A percentile compares a stretch with the other conserved stretches of the same genome.
Conservation (phyloP, 805 yeast species). For the Blastobotrys attinorum region DNA sequence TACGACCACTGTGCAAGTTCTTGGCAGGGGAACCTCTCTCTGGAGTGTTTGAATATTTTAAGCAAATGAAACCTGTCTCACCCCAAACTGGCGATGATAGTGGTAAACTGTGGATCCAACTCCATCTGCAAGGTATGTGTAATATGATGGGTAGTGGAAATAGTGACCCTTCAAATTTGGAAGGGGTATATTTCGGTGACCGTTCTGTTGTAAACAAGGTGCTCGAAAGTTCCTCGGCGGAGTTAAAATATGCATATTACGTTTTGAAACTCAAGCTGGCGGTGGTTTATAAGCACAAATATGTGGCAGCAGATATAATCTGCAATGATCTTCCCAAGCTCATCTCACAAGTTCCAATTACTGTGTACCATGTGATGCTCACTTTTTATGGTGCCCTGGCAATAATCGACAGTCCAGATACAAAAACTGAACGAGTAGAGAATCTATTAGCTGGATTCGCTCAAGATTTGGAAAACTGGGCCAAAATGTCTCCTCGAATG, state of each 20-base stretch:
- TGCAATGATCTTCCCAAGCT: slow-evolving; percentile 16
- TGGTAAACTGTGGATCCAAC: slow-evolving; percentile 18
- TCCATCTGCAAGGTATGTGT: slow-evolving; percentile 16
- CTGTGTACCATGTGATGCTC: slow-evolving; percentile 19
- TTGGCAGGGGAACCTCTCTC: slow-evolving; percentile 20
- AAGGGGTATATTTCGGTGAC: slow-evolving; percentile 16
- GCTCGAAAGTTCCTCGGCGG: slow-evolving; percentile 10
- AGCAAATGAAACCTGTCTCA: slow-evolving; percentile 12
- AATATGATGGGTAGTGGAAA: slow-evolving; percentile 16
- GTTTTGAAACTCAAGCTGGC: slow-evolving; percentile 17
- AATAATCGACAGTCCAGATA: slow-evolving; percentile 19
- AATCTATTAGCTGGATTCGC: slow-evolving; percentile 22
- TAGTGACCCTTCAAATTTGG: slow-evolving; percentile 16
- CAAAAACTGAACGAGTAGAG: slow-evolving; percentile 18
- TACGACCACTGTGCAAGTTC: slow-evolving; percentile 20
- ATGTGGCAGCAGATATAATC: slow-evolving; percentile 18
- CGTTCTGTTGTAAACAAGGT: slow-evolving; percentile 8
- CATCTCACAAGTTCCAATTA: slow-evolving; percentile 16
- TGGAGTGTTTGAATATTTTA: slow-evolving; percentile 14
- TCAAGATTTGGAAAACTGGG: slow-evolving; percentile 30
- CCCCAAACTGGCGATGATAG: slow-evolving; percentile 13
- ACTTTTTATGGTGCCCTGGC: slow-evolving; percentile 23
- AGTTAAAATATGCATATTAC: slow-evolving; percentile 18
- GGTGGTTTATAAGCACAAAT: slow-evolving; percentile 18
- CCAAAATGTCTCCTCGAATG: slow-evolving; percentile 30